Conservation (phyloP, 2,329 filamentous ascomycete genomes). For the Berkeleyomyces basicola region DNA sequence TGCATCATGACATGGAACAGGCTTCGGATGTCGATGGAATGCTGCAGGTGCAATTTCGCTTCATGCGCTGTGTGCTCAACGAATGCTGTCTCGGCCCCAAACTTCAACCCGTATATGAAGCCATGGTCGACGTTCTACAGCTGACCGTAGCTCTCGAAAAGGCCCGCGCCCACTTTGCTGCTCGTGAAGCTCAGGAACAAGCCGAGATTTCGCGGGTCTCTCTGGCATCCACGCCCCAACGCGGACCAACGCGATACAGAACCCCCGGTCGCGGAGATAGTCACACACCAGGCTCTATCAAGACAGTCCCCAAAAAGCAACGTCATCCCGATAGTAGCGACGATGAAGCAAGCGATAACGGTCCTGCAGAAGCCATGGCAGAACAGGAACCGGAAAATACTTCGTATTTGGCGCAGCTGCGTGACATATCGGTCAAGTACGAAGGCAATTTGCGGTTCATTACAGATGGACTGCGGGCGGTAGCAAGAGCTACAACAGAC, state of each 20-base stretch:
- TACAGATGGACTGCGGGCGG: constrained; percentile 52
- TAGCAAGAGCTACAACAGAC: constrained; percentile 57
- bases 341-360: constrained; percentile 12
- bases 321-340: constrained; percentile 15
- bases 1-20: constrained; percentile 39
- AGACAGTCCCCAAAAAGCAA: constrained; percentile 4
- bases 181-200: constrained; percentile 23
- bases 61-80: constrained; percentile 44
- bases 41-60: constrained; percentile 51
- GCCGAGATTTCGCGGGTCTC: constrained; percentile 26
- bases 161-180: constrained; percentile 28
- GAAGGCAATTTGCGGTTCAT: constrained; percentile 53
- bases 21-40: constrained; percentile 68
- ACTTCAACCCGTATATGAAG: constrained; percentile 52
- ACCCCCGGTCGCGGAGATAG: not conserved
- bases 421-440: constrained; percentile 43
- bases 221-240: constrained; percentile 22
- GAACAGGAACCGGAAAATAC: constrained; percentile 21
- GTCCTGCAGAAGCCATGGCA: constrained; percentile 24
- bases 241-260: constrained; percentile 4
- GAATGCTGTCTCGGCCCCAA: constrained; percentile 54
- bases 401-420: constrained; percentile 36
- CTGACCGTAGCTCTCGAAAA: constrained; percentile 54
- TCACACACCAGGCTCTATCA: constrained; percentile 1
- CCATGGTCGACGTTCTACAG: constrained; percentile 61